Evolutionary conservation across 108 stramenopile genomes (phyloP), one percentile per base, ranked within the genome.

Genomic region (Nitzschia putrida): DNA sequence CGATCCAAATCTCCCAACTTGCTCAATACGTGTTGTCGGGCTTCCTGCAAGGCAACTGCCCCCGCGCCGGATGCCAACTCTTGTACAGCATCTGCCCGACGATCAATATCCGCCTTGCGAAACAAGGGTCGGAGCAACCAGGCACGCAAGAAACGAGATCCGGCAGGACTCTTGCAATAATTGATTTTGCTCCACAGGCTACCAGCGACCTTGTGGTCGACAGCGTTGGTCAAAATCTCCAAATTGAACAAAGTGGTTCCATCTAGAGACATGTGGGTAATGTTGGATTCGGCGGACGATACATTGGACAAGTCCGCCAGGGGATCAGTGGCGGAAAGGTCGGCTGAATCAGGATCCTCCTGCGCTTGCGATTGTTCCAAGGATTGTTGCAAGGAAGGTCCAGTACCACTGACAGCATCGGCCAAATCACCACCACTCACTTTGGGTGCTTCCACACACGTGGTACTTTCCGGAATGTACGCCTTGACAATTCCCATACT

Each of bases 41-140:
- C 90, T 71, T 95, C 86, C 20, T 73, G 53, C 70, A 97, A 79
- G 3, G 85, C 90, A 58, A 96, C 73, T 13, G 88, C 86, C 11
- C 80, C 87, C 13, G 79, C 74, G 10, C 91, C 90, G 0, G 83
- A 66, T 16, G 86, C 77, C 42, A 99, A 74, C 64, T 97, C 98
- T 60, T 89, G 77, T 8, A 99, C 98, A 23, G 95, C 97, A 78
- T 97, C 95, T 24, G 93, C 89, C 8, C 99, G 91, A 25, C 85
- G 79, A 44, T 89, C 89, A 72, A 99, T 98, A 34, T 96, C 96
- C 0, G 57, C 73, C 61, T 85, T 84, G 6, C 71, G 78, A 57
- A 94, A 94, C 8, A 99, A 83, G 8, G 99, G 99, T 8, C 94
- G 81, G 21, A 96, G 83, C 47, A 99, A 72, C 99, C 98, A 99